A percentile compares a stretch with the other conserved stretches of the same genome.
Evolutionary conservation across 345 rosid genomes (phyloP).

Genomic region (Bruguiera parviflora): DNA sequence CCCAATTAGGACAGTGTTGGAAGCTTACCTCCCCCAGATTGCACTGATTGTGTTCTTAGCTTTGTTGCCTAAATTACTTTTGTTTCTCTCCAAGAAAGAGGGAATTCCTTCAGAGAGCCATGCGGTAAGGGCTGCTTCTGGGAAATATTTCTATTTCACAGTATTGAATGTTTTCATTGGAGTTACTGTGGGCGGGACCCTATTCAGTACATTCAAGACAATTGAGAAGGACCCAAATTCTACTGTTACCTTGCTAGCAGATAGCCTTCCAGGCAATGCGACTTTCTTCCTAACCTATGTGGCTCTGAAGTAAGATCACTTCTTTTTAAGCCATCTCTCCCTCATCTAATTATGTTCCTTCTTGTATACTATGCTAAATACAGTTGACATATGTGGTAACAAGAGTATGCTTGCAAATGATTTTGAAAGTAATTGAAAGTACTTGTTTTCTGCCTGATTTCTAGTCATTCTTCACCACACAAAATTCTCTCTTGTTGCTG

Average conservation of each 20-base stretch:
- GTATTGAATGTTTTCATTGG: constrained; percentile 85
- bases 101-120: constrained; percentile 79
- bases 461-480: no score
- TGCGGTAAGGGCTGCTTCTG: constrained; percentile 73
- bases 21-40: constrained; percentile 90
- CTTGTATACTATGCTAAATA: neutral
- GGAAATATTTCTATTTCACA: constrained; percentile 78
- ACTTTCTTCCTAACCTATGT: constrained; percentile 88
- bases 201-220: constrained; percentile 49
- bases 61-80: constrained; percentile 64
- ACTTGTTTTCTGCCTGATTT: no score
- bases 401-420: no score
- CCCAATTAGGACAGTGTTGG: constrained; percentile 51
- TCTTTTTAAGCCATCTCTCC: no score
- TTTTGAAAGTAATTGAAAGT: no score
- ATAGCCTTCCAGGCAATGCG: constrained; percentile 74
- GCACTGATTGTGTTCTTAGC: constrained; percentile 72
- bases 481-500: no score
- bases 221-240: constrained; percentile 45
- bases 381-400: neutral
- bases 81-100: constrained; percentile 76
- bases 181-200: constrained; percentile 68
- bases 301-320: constrained; percentile 67
- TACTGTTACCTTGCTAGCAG: constrained; percentile 40
- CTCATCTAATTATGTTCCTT: neutral